Conservation (phyloP, 768 basidiomycete species). For the Lepiota brunneoincarnata region DNA sequence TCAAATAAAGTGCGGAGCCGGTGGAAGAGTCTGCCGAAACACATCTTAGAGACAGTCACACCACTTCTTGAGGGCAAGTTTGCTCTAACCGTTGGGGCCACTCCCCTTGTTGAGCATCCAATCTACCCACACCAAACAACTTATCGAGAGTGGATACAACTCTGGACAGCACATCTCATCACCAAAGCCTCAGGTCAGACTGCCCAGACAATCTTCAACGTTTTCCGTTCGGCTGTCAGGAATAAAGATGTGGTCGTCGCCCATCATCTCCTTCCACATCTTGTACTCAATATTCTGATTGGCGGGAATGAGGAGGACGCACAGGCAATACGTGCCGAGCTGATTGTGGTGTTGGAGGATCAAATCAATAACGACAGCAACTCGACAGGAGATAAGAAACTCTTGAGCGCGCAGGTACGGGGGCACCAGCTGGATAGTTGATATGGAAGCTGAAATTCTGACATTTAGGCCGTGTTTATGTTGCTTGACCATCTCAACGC, state of each 20-base stretch:
- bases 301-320: slow-evolving; percentile 66
- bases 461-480: slow-evolving; percentile 82
- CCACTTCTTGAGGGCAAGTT: slow-evolving; percentile 78
- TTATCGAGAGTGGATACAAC: slow-evolving; percentile 95
- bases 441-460: not conserved
- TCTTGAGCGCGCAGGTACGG: slow-evolving; percentile 90
- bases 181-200: slow-evolving; percentile 51
- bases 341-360: slow-evolving; percentile 81
- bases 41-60: slow-evolving; percentile 81
- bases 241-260: slow-evolving; percentile 96
- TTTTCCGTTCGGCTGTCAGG: slow-evolving; percentile 74
- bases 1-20: slow-evolving; percentile 65
- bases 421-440: not conserved
- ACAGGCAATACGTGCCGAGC: slow-evolving; percentile 67
- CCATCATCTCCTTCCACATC: slow-evolving; percentile 85
- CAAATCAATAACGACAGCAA: slow-evolving; percentile 66
- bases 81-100: slow-evolving; percentile 42
- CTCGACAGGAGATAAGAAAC: slow-evolving; percentile 73
- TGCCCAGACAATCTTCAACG: slow-evolving; percentile 71
- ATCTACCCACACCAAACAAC: slow-evolving; percentile 76
- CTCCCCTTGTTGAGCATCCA: slow-evolving; percentile 52
- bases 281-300: slow-evolving; percentile 82
- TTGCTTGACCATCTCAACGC: slow-evolving; percentile 93
- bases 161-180: slow-evolving; percentile 84
- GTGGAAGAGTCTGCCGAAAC: slow-evolving; percentile 80